Evolutionary conservation across 805 yeast species (phyloP).

Genomic region (Barnettozyma botsteinii): DNA sequence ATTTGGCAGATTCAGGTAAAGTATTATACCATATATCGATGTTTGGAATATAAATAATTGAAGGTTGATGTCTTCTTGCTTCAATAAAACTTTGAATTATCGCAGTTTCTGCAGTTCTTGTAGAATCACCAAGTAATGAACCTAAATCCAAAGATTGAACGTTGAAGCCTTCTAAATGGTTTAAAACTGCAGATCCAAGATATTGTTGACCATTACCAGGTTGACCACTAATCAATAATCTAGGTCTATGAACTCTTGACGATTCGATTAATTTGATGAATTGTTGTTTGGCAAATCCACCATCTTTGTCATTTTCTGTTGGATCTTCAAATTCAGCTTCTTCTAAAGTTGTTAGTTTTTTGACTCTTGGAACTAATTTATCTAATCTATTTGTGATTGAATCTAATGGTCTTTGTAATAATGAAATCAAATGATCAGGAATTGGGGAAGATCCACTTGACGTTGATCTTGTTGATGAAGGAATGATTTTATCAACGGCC

Average conservation of each 20-base stretch:
- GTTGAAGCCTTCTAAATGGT: conserved; percentile 82
- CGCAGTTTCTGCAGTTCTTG: conserved; percentile 76
- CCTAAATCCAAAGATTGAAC: conserved; percentile 83
- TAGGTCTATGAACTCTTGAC: conserved; percentile 75
- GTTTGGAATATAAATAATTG: conserved; percentile 79
- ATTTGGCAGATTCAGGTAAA: conserved; percentile 61
- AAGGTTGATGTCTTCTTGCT: conserved; percentile 84
- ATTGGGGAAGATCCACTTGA: conserved; percentile 70
- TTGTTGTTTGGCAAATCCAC: conserved; percentile 67
- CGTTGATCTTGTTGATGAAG: conserved; percentile 85
- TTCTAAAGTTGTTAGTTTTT: conserved; percentile 52
- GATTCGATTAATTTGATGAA: conserved; percentile 42
- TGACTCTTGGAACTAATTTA: conserved; percentile 53
- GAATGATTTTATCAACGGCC: conserved; percentile 82
- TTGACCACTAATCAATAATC: conserved; percentile 66
- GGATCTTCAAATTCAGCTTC: conserved; percentile 64
- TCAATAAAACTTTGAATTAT: conserved; percentile 81
- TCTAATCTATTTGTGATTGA: conserved; percentile 44
- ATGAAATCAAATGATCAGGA: conserved; percentile 64
- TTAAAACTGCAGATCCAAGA: conserved; percentile 73
- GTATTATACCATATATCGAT: conserved; percentile 70
- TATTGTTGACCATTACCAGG: conserved; percentile 86
- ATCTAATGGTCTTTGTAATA: conserved; percentile 48
- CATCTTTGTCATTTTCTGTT: conserved; percentile 48
- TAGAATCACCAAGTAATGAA: conserved; percentile 67